Conservation (phyloP, 805 yeast genomes). For the Metschnikowia santaceciliae region DNA sequence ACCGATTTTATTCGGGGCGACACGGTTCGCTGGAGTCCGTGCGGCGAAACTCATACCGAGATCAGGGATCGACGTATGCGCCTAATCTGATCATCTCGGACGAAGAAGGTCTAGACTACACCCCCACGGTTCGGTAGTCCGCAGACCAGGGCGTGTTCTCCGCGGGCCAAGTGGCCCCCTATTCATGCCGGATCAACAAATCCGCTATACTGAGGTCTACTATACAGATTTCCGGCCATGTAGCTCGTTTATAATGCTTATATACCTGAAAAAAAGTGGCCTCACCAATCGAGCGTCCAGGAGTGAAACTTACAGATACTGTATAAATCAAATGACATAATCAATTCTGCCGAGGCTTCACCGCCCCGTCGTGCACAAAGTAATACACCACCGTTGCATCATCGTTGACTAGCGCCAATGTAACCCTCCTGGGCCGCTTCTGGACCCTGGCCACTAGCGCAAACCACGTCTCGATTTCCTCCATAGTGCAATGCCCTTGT, state of each 20-base stretch:
- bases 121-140: not conserved
- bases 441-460: constrained; percentile 17
- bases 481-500: constrained; percentile 30
- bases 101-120: not conserved
- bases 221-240: not conserved
- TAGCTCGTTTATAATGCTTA: not conserved
- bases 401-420: constrained; percentile 53
- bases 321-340: not conserved
- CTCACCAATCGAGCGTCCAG: not conserved
- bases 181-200: not conserved
- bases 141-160: not conserved
- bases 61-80: not conserved
- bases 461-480: constrained; percentile 41
- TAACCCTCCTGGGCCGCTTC: constrained; percentile 41
- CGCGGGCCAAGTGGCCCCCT: not conserved
- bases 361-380: constrained; percentile 61
- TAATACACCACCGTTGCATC: constrained; percentile 75
- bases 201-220: not conserved
- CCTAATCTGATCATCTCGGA: not conserved
- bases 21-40: constrained; percentile 1
- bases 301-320: not conserved
- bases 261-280: not conserved
- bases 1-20: not conserved
- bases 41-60: not conserved
- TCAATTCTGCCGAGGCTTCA: constrained; percentile 56